Conservation (phyloP, 148 eudicot species). For the Vaccinium macrocarpon region DNA sequence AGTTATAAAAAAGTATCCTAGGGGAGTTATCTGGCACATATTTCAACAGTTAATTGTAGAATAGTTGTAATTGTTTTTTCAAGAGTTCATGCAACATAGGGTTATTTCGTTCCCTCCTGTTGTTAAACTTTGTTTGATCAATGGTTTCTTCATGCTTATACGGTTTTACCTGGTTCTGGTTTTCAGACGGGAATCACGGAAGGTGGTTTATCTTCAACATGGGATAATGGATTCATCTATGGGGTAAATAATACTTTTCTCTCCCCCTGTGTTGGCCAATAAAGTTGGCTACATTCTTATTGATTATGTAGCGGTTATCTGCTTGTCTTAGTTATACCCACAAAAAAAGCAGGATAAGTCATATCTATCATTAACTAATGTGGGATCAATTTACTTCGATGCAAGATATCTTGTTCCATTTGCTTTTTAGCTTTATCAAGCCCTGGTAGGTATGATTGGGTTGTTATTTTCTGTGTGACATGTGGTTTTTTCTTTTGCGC, state of each 20-base stretch:
- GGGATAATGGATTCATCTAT: conserved; percentile 96
- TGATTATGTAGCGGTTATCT: background rate
- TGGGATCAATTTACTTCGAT: background rate
- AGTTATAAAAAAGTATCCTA: background rate
- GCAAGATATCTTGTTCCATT: background rate
- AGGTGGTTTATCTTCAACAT: conserved; percentile 93
- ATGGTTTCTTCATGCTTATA: conserved; percentile 4
- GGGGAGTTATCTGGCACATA: background rate
- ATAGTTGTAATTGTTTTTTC: background rate
- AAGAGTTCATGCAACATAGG: background rate
- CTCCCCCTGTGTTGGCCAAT: conserved; percentile 4
- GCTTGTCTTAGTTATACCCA: background rate
- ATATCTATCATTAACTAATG: background rate
- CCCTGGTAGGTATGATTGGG: background rate
- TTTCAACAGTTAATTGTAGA: background rate
- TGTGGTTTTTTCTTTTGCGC: background rate
- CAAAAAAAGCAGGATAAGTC: background rate
- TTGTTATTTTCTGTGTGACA: background rate
- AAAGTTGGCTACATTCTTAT: background rate
- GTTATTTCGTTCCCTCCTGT: background rate
- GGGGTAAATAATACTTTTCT: conserved; percentile 60
- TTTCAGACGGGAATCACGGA: conserved; percentile 80
- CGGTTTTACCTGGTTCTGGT: conserved; percentile 18
- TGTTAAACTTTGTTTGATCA: background rate
- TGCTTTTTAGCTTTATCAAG: background rate